Base-by-base conservation (phyloP, 108 stramenopile species). In the Craspedostauros australis region DNA sequence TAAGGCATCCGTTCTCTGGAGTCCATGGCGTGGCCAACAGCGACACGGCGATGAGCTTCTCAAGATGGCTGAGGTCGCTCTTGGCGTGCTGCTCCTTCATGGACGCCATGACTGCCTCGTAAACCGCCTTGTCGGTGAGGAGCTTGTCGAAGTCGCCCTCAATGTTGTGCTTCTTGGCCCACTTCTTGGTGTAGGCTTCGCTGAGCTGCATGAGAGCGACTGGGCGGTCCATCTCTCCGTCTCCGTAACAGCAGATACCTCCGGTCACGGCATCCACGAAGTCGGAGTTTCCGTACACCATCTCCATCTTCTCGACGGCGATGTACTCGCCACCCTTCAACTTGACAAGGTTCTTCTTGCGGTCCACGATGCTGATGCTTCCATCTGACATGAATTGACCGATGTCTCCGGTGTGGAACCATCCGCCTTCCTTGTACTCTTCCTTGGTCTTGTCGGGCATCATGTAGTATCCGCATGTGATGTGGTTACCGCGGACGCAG, bases 261-360 rank as follows among this genome's bases (percentile, higher is more conserved):
- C 89, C 89, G 21, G 64, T 71, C 37, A 77, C 54, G 41, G 84
- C 84, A 66, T 83, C 80, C 11, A 92, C 86, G 66, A 82, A 88
- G 9, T 38, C 24, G 16, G 60, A 72, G 56, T 83, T 86, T 40
- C 74, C 82, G 53, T 81, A 86, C 6, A 58, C 68, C 73, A 82
- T 80, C 41, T 92, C 91, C 84, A 92, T 88, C 54, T 78, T 84
- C 39, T 88, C 91, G 33, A 92, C 57, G 5, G 84, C 84, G 37
- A 96, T 76, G 64, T 96, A 96, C 63, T 96, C 95, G 18, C 95
- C 95, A 51, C 88, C 79, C 56, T 82, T 88, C 47, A 95, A 72
- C 69, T 95, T 96, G 70, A 95, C 93, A 42, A 95, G 77, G 54
- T 97, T 93, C 77, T 97, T 93, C 64, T 84, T 83, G n/a, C 88